Evolutionary conservation across 148 eudicot genomes (phyloP), one percentile per base, ranked within the genome.

Genomic region (Dianthus caryophyllus): DNA sequence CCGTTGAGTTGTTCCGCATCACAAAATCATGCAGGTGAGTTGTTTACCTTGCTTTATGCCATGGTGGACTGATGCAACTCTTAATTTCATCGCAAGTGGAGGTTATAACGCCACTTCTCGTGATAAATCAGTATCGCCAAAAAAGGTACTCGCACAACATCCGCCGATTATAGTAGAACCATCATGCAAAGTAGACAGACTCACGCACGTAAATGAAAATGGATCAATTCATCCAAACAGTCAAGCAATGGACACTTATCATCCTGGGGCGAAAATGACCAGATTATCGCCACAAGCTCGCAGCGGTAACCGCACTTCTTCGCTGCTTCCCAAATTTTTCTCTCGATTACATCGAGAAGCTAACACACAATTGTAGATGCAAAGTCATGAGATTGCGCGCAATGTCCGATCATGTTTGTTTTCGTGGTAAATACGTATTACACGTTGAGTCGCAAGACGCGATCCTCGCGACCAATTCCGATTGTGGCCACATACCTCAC

Each of bases 51-150:
- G 97, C 74, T 76, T 79, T 52, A 56, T 90, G 69, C 97, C 97
- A 61, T 90, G 97, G 97, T 94, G 99, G 99, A 87, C 70, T 46
- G 96, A 94, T 60, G 84, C 89, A 52, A 86, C 93, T 31, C 89
- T 94, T 30, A 76, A 82, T 61, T 94, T 90, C 76, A 90, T 90
- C 84, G 76, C 64, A 24, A 88, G 97, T 59, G 99, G 96, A 15
- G 97, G 97, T 49, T 94, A 94, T 65, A 81, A 84, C 60, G 88
- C 90, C 50, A 64, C 66, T 67, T 49, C 84, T 47, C 77, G 72
- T n/a, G 63, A 90, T 94, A 41, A 72, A 78, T 39, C 81, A 77
- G 81, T 80, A 70, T n/a, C 15, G 68, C 53, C 54, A 21, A 13
- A 44, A 58, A 33, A 2, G 38, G 3, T 2, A 33, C 3, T 7